These are phyloP conservation scores for Erysimum pusillum DNA, from an alignment of 441 rosid genomes.

Conservation along the genomic window DNA sequence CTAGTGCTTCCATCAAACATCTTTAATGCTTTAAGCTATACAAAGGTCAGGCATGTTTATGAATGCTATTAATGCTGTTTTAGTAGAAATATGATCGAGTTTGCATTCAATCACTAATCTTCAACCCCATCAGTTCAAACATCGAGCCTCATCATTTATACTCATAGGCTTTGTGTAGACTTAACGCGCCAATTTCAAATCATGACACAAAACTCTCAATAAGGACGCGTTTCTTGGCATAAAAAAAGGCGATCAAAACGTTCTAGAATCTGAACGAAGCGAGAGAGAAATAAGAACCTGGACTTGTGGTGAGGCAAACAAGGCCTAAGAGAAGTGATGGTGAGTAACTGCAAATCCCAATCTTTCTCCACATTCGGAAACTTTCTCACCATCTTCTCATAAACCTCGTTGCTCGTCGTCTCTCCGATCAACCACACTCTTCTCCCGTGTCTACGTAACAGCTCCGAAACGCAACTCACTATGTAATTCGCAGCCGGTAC, in stretches of 20 bases:
- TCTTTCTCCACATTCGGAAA: conserved; percentile 71
- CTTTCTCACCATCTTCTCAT: conserved; percentile 59
- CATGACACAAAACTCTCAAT: not conserved
- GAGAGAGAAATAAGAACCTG: conserved; percentile 53
- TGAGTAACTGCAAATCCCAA: conserved; percentile 85
- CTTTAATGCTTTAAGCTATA: not conserved
- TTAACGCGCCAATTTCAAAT: conserved; percentile 17
- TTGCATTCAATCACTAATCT: not conserved
- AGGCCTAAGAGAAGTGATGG: conserved; percentile 61
- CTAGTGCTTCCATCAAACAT: not conserved
- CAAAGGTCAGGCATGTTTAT: not conserved
- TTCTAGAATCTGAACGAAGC: conserved; percentile 4
- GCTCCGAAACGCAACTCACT: conserved; percentile 58
- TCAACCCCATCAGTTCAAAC: not conserved
- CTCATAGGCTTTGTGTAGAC: not conserved
- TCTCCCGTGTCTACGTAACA: conserved; percentile 54
- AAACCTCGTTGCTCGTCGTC: conserved; percentile 62
- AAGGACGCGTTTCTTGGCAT: conserved; percentile 13
- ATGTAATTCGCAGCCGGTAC: conserved; percentile 46
- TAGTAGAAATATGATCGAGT: not conserved
- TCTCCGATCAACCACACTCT: conserved; percentile 77
- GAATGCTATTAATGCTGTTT: not conserved
- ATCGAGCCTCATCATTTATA: not conserved
- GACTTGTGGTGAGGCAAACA: conserved; percentile 65
- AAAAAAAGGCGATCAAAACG: conserved; percentile 13